Conservation (phyloP, 2,329 filamentous ascomycete genomes). For the Mycosphaerella sp. region DNA sequence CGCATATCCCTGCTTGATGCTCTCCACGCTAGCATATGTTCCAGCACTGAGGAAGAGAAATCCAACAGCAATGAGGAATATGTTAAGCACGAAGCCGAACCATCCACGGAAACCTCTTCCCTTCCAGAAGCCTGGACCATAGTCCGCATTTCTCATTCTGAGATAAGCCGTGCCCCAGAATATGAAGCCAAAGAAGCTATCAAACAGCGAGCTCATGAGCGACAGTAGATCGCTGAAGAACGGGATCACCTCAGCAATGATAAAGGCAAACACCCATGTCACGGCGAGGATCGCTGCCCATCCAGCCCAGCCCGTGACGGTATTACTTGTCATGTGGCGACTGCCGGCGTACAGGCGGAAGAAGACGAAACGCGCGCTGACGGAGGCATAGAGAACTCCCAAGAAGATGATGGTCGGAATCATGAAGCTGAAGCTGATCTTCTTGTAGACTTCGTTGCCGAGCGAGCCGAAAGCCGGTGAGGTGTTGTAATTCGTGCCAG, state of each 20-base stretch:
- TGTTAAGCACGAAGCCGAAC: constrained; percentile 59
- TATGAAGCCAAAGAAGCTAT: constrained; percentile 92
- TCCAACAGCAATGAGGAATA: constrained; percentile 66
- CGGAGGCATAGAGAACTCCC: constrained; percentile 82
- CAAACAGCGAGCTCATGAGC: constrained; percentile 80
- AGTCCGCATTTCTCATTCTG: constrained; percentile 64
- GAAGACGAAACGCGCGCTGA: constrained; percentile 85
- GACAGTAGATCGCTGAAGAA: constrained; percentile 77
- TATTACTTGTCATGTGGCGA: constrained; percentile 74
- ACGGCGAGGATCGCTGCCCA: constrained; percentile 69
- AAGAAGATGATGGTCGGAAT: constrained; percentile 90
- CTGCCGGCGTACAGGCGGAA: constrained; percentile 80
- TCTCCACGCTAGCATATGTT: constrained; percentile 68
- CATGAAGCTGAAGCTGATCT: constrained; percentile 90
- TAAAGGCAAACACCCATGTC: constrained; percentile 82
- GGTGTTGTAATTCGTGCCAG: constrained; percentile 82
- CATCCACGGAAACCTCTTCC: constrained; percentile 49
- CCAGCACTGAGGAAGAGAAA: constrained; percentile 76
- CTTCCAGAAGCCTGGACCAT: constrained; percentile 49
- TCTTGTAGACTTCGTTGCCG: constrained; percentile 68
- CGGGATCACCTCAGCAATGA: constrained; percentile 87
- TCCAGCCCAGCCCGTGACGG: constrained; percentile 68
- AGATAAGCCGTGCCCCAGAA: constrained; percentile 85
- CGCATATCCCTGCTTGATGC: constrained; percentile 58
- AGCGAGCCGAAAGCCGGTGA: constrained; percentile 82